phyloP scores from a whole-genome alignment of 805 yeast genomes.

The Blastobotrys muscicola region DNA sequence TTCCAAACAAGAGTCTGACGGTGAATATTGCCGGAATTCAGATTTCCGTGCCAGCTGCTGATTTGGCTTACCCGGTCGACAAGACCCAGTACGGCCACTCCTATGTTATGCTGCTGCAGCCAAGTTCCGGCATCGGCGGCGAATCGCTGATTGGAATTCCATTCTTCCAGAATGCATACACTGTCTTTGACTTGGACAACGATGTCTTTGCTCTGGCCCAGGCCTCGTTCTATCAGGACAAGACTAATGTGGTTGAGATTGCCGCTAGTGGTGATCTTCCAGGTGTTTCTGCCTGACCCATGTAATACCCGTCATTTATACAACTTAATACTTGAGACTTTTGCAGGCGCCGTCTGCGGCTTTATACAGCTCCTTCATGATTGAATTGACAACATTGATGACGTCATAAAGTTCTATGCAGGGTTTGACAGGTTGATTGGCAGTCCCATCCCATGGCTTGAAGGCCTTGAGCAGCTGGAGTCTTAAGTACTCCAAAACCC shows the following conservation, averaged over 20 bases:
- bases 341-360: no score
- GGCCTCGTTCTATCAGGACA: conserved; percentile 21
- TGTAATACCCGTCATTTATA: not conserved
- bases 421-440: no score
- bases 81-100: no score
- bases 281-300: conserved; percentile 6
- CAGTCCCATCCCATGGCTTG: no score
- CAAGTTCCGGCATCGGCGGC: conserved; percentile 28
- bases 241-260: conserved; percentile 9
- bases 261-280: conserved; percentile 9
- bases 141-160: conserved; percentile 30
- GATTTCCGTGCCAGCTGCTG: conserved; percentile 20
- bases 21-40: conserved; percentile 16
- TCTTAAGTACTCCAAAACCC: no score
- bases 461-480: no score
- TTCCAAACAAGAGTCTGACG: no score
- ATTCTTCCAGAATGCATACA: conserved; percentile 52
- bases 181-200: conserved; percentile 57
- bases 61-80: conserved; percentile 1
- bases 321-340: no score
- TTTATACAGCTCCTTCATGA: no score
- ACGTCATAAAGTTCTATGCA: no score
- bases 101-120: no score
- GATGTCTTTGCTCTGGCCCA: conserved; percentile 47
- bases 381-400: no score